Evolutionary conservation across 2,329 filamentous ascomycete genomes (phyloP).

Genomic region (Tolypocladium inflatum): DNA sequence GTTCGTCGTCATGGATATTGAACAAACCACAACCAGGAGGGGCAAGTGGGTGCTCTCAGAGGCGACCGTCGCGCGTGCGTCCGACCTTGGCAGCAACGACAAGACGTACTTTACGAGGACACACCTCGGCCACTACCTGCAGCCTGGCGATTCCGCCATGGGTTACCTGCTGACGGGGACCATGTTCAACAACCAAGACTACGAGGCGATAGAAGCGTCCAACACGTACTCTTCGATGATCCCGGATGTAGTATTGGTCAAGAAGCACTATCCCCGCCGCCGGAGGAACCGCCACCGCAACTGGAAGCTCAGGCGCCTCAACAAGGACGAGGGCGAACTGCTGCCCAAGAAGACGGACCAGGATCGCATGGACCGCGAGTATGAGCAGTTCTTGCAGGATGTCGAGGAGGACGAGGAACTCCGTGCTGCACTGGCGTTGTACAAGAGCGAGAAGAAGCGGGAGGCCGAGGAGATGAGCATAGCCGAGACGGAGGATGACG

Average conservation of each 20-base stretch:
- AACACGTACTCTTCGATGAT: conserved; percentile 68
- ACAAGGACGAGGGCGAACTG: conserved; percentile 78
- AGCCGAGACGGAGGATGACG: conserved; percentile 51
- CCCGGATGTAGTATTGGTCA: conserved; percentile 89
- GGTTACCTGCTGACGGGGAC: conserved; percentile 86
- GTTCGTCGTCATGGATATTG: conserved; percentile 92
- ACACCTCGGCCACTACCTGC: conserved; percentile 76
- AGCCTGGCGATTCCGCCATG: conserved; percentile 85
- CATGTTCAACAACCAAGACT: conserved; percentile 86
- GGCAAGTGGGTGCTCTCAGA: conserved; percentile 82
- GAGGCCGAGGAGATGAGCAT: conserved; percentile 59
- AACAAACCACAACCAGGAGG: conserved; percentile 62
- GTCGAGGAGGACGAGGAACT: conserved; percentile 93
- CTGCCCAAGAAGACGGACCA: conserved; percentile 80
- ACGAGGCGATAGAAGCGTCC: conserved; percentile 72
- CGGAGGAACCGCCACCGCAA: conserved; percentile 72
- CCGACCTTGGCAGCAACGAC: conserved; percentile 80
- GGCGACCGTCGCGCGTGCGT: conserved; percentile 76
- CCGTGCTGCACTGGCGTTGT: conserved; percentile 73
- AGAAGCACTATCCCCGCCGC: conserved; percentile 88
- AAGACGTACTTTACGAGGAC: conserved; percentile 83
- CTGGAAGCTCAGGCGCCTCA: conserved; percentile 95
- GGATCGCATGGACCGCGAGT: conserved; percentile 82
- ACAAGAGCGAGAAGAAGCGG: conserved; percentile 54
- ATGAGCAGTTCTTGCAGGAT: conserved; percentile 93